Percentiles rank a stretch among this genome's conserved stretches.
These are phyloP conservation scores for Candida anutae DNA, from an alignment of 1,139 yeast species.

Conservation along the genomic window DNA sequence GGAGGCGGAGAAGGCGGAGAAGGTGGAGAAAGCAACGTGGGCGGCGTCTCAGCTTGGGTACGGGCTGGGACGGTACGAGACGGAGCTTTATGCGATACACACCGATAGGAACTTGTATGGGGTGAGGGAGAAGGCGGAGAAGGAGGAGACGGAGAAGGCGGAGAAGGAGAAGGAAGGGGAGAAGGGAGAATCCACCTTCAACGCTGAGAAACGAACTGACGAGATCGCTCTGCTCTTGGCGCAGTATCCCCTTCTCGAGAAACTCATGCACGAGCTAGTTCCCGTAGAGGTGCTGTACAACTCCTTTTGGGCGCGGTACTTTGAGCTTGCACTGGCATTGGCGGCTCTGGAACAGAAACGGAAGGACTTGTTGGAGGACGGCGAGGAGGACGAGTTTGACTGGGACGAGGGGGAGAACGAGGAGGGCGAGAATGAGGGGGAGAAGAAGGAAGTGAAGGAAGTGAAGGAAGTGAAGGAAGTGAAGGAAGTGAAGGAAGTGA, in stretches of 20 bases:
- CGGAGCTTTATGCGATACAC: slow-evolving; percentile 34
- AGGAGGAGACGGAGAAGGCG: too few species aligned
- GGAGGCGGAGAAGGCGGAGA: slow-evolving; percentile 8
- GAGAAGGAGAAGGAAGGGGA: too few species aligned
- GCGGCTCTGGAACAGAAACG: slow-evolving; percentile 61
- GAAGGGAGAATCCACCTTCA: slow-evolving; percentile 24
- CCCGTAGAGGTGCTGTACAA: slow-evolving; percentile 54
- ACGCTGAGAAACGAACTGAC: slow-evolving; percentile 44
- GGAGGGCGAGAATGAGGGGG: slow-evolving; percentile 14
- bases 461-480: slow-evolving; percentile 2
- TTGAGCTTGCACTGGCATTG: slow-evolving; percentile 46
- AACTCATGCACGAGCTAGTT: slow-evolving; percentile 57
- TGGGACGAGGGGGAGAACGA: slow-evolving; percentile 63
- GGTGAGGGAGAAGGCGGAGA: too few species aligned
- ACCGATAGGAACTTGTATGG: slow-evolving; percentile 18
- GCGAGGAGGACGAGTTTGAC: slow-evolving; percentile 33
- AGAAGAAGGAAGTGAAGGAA: slow-evolving; percentile 5
- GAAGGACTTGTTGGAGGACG: slow-evolving; percentile 43
- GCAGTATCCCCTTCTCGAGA: slow-evolving; percentile 46
- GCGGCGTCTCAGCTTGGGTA: slow-evolving; percentile 18
- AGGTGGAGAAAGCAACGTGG: slow-evolving; percentile 14
- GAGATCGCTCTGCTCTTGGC: slow-evolving; percentile 44
- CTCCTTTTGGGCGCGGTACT: slow-evolving; percentile 73
- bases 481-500: slow-evolving; percentile 2
- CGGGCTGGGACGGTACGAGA: slow-evolving; percentile 35